A percentile compares a stretch with the other conserved stretches of the same genome.
phyloP scores from a whole-genome alignment of 139 green algal species.

The Desmodesmus armatus region DNA sequence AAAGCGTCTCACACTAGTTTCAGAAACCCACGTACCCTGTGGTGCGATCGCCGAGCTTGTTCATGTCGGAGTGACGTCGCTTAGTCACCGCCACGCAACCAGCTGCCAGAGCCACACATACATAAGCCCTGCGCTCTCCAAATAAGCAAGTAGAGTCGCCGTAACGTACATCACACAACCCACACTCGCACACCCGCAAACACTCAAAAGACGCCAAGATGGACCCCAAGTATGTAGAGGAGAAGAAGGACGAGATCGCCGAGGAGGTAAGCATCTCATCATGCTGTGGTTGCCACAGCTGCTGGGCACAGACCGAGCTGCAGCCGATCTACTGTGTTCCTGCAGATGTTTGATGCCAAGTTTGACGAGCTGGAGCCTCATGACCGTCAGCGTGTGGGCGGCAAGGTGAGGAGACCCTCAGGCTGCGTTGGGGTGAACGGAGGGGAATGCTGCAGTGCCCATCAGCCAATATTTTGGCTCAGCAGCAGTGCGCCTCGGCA shows the following conservation, averaged over 20 bases:
- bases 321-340: background rate
- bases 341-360: constrained; percentile 44
- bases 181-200: background rate
- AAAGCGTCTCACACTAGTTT: no score
- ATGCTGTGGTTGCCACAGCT: background rate
- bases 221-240: constrained; percentile 25
- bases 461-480: background rate
- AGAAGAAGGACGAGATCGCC: constrained; percentile 38
- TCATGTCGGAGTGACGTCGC: background rate
- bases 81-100: background rate
- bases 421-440: background rate
- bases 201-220: background rate
- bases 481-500: background rate
- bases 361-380: constrained; percentile 46
- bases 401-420: constrained; percentile 8
- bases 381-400: constrained; percentile 28
- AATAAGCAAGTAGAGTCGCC: background rate
- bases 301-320: background rate
- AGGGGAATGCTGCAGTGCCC: background rate
- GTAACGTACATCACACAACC: background rate
- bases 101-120: background rate
- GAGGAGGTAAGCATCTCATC: constrained; percentile 18
- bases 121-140: background rate
- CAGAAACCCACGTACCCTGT: no score
- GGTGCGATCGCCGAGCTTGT: background rate